These are phyloP conservation scores for Isoetes engelmannii DNA, from an alignment of 83 land plant genomes.

Conservation along the genomic window DNA sequence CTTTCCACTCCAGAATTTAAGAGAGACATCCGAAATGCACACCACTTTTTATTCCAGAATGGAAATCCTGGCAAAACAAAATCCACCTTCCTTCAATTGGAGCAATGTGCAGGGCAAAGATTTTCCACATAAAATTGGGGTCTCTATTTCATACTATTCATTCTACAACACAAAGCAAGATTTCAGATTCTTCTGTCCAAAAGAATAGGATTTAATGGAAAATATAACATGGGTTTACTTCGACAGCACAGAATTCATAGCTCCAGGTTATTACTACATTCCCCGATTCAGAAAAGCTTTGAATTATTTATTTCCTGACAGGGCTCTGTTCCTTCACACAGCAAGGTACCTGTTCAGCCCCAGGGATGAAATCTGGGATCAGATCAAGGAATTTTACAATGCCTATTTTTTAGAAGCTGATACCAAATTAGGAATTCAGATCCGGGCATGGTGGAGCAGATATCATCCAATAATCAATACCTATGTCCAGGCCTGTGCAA, in stretches of 20 bases:
- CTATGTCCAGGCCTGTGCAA: conserved; percentile 5
- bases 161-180: neutral
- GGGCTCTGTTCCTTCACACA: conserved; percentile 16
- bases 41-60: too few relatives aligned
- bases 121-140: too few relatives aligned
- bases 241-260: conserved; percentile 7
- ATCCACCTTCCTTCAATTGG: too few relatives aligned
- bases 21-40: too few relatives aligned
- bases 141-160: too few relatives aligned
- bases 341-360: conserved; percentile 17
- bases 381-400: conserved; percentile 9
- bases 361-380: conserved; percentile 13
- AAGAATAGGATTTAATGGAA: conserved; percentile 1
- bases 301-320: conserved; percentile 12
- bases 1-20: too few relatives aligned
- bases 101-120: too few relatives aligned
- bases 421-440: conserved; percentile 12
- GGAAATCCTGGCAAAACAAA: too few relatives aligned
- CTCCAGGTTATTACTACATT: conserved; percentile 10
- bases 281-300: conserved; percentile 5
- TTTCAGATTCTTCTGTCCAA: conserved; percentile 15
- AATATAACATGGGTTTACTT: conserved; percentile 9
- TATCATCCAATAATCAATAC: conserved; percentile 7
- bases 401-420: conserved; percentile 5
- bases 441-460: neutral